phyloP scores from a whole-genome alignment of 2,329 filamentous ascomycete genomes.

The Phaeosphaeriaceae sp. region DNA sequence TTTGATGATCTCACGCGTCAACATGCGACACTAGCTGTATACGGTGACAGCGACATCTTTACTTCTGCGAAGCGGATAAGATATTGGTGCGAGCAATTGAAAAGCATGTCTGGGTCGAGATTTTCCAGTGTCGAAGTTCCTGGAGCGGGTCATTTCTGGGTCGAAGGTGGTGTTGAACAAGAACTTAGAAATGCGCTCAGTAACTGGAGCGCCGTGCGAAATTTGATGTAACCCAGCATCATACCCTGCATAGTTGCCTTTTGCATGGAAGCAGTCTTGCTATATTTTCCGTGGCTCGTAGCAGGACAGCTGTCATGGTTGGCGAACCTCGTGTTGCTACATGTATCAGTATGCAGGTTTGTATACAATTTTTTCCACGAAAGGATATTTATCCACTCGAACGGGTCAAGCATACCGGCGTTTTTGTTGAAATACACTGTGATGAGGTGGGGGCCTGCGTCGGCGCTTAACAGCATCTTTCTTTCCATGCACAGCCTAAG shows the following conservation, averaged over 20 bases:
- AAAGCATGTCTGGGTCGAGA: constrained; percentile 27
- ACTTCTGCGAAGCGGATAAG: constrained; percentile 70
- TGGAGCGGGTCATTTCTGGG: constrained; percentile 61
- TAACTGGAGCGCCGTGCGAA: constrained; percentile 47
- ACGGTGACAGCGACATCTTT: constrained; percentile 78
- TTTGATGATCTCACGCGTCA: constrained; percentile 28
- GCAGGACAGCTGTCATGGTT: too few relatives aligned
- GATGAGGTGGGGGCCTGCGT: too few relatives aligned
- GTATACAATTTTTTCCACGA: too few relatives aligned
- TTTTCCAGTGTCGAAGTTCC: constrained; percentile 55
- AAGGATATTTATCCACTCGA: too few relatives aligned
- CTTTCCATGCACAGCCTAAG: background rate
- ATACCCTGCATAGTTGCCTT: too few relatives aligned
- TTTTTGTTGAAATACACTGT: too few relatives aligned
- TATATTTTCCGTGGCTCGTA: too few relatives aligned
- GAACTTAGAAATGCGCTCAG: constrained; percentile 50
- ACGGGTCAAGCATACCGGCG: too few relatives aligned
- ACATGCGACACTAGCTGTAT: constrained; percentile 69
- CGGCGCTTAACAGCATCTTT: background rate
- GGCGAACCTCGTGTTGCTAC: too few relatives aligned
- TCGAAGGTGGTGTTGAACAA: constrained; percentile 48
- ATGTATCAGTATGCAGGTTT: too few relatives aligned
- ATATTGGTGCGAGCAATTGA: constrained; percentile 68
- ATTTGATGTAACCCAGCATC: background rate
- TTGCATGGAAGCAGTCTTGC: too few relatives aligned